Evolutionary conservation across 2,329 filamentous ascomycete species (phyloP), one percentile per base, ranked within the genome.

Genomic region (Atkinsonella texensis): DNA sequence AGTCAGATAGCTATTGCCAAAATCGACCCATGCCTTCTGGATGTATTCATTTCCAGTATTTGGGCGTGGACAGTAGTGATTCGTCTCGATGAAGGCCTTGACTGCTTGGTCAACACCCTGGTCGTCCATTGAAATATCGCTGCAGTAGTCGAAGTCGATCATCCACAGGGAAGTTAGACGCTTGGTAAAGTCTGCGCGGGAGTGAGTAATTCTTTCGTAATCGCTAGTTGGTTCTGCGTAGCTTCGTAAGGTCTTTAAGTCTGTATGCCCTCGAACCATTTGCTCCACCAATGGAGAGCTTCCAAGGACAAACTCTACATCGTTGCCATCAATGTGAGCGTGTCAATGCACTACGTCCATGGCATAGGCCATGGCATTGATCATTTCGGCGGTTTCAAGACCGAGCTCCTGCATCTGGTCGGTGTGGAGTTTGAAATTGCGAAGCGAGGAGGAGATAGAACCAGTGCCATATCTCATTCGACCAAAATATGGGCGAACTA

Each of bases 261-360:
- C 53, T 10, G 0, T 66, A 57, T 11, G 44, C 1, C 35, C n/a
- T 46, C 13, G 49, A 38, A 28, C 9, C 38, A 38, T n/a, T 11
- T 2, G 46, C 49, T 2, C 12, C 35, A 53, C 54, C 13, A 9
- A 15, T 50, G 59, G 55, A 20, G 54, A 46, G 1, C 54, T 57
- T 8, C 59, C 71, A 2, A 81, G 67, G 0, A 81, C 77, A 55
- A 79, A 80, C 47, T 81, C 75, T 2, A 81, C 67, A 44, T 79
- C 76, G 38, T 73, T 73, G 0, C 69, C 76, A 54, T 81, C 75
- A 0, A 77, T 58, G 10, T 62, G 54, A 0, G 65, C 70, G 1
- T 56, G 44, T 76, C 74, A 81, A 53, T 77, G 71, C 48, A 80
- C 61, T 2, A 73, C 63, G 0, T 76, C 75, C 0, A 81, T 65